Base-by-base conservation (phyloP, 2,329 filamentous ascomycete species). In the Fusarium sp. region DNA sequence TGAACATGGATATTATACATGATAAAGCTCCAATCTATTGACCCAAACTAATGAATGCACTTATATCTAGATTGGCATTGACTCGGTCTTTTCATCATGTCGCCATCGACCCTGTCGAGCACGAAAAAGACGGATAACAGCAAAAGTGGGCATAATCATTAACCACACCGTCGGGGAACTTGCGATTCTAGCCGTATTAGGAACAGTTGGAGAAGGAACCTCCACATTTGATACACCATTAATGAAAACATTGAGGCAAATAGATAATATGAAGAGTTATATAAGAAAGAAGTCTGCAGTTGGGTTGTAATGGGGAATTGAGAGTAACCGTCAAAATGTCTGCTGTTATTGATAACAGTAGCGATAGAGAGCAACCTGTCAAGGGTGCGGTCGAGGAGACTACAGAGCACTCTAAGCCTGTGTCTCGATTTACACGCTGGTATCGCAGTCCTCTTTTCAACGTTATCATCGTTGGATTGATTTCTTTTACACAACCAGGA, bases 401-500 rank as follows among this genome's bases (percentile, higher is more conserved):
- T 44, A 25, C 49, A 11, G 63, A 72, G 4, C 63, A 71, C 3
- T 45, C 54, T 1, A 74, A 74, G 38, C 71, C 71, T 2, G 59
- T 75, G 1, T 73, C 71, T 22, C 62, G 69, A n/a, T 72, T 75
- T 29, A 70, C 67, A 41, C 61, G 71, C 15, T 70, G 59, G 69
- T 75, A 73, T 64, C 67, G 73, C 43, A 75, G 73, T 29, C 73
- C 73, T 5, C 41, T 87, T 1, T 86, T 85, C 80, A 86, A 87
- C 72, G 84, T 85, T 38, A 83, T 83, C 40, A 77, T 87, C 5
- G 85, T 87, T 48, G 85, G 85, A 20, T 80, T 80, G 8, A 85
- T 86, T 3, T 86, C 84, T 2, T 87, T 87, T 66, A 80, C 85
- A 16, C 83, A 83, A 0, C 84, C 84, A 0, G 84, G 84, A 0